A percentile compares a stretch with the other conserved stretches of the same genome.
phyloP scores from a whole-genome alignment of 495 filamentous ascomycete genomes.

The Niebla homalea region DNA sequence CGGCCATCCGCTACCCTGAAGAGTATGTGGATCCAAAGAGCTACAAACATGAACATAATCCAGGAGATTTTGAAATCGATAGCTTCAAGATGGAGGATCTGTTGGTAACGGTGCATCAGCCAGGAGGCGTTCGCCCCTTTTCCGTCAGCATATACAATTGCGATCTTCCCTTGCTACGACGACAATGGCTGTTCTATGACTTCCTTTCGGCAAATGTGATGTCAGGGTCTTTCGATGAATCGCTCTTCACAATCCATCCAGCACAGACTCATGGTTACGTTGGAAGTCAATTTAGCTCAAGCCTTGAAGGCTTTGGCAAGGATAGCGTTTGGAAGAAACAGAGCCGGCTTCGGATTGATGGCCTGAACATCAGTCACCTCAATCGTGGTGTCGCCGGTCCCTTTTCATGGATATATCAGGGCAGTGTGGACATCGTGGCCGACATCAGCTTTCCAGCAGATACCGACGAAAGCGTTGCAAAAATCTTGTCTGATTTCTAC shows the following conservation, averaged over 20 bases:
- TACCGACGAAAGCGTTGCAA: slow-evolving; percentile 70
- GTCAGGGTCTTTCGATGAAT: slow-evolving; percentile 90
- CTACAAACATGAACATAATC: slow-evolving; percentile 74
- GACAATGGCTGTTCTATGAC: slow-evolving; percentile 97
- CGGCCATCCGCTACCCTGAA: slow-evolving; percentile 55
- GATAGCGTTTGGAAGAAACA: slow-evolving; percentile 76
- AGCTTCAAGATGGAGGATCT: slow-evolving; percentile 92
- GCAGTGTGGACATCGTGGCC: slow-evolving; percentile 90
- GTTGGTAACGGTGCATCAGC: slow-evolving; percentile 83
- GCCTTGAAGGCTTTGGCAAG: slow-evolving; percentile 37
- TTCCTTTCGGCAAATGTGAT: slow-evolving; percentile 90
- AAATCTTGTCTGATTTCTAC: slow-evolving; percentile 88
- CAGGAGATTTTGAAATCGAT: slow-evolving; percentile 93
- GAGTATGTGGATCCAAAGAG: slow-evolving; percentile 72
- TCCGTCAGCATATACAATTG: slow-evolving; percentile 90
- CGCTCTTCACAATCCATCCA: slow-evolving; percentile 92
- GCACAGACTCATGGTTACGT: slow-evolving; percentile 67
- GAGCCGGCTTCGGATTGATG: slow-evolving; percentile 78
- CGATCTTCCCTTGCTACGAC: slow-evolving; percentile 81
- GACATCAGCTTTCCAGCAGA: slow-evolving; percentile 88
- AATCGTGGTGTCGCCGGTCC: slow-evolving; percentile 89
- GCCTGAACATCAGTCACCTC: slow-evolving; percentile 86
- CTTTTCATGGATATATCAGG: slow-evolving; percentile 95
- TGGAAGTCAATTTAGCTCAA: slow-evolving; percentile 39
- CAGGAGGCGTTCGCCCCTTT: slow-evolving; percentile 79